Conservation (phyloP, 768 basidiomycete species). For the Galerina sulciceps region DNA sequence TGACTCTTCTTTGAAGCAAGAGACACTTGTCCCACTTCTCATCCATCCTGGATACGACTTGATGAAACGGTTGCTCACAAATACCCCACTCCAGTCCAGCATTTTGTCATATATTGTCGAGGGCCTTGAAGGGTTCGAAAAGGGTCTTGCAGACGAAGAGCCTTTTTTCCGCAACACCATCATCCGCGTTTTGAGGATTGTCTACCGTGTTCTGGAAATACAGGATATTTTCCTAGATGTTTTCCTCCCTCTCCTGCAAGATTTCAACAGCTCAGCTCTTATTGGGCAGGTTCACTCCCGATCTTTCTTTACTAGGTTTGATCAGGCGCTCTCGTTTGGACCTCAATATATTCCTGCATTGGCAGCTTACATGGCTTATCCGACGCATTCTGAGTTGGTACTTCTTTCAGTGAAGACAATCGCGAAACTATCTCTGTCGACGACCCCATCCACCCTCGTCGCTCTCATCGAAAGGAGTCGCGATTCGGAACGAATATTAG, state of each 20-base stretch:
- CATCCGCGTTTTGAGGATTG: slow-evolving; percentile 79
- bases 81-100: slow-evolving; percentile 69
- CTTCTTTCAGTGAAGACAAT: slow-evolving; percentile 83
- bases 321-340: slow-evolving; percentile 73
- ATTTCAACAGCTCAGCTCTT: slow-evolving; percentile 54
- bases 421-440: slow-evolving; percentile 64
- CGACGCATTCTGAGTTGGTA: slow-evolving; percentile 72
- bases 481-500: slow-evolving; percentile 85
- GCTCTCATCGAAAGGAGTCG: slow-evolving; percentile 79
- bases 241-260: slow-evolving; percentile 75
- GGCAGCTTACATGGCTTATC: slow-evolving; percentile 77
- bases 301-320: slow-evolving; percentile 74
- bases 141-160: slow-evolving; percentile 68
- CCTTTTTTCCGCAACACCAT: slow-evolving; percentile 77
- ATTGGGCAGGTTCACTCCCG: slow-evolving; percentile 62
- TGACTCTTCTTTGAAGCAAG: slow-evolving; percentile 53
- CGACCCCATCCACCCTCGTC: slow-evolving; percentile 72
- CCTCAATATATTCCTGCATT: slow-evolving; percentile 79
- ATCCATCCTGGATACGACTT: slow-evolving; percentile 89
- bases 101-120: slow-evolving; percentile 83
- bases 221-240: slow-evolving; percentile 92
- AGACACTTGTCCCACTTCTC: slow-evolving; percentile 58
- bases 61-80: slow-evolving; percentile 77
- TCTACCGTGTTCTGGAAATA: slow-evolving; percentile 79
- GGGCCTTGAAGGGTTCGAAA: slow-evolving; percentile 78